Base-by-base conservation (phyloP, 805 yeast genomes). In the Saturnispora dispora region DNA sequence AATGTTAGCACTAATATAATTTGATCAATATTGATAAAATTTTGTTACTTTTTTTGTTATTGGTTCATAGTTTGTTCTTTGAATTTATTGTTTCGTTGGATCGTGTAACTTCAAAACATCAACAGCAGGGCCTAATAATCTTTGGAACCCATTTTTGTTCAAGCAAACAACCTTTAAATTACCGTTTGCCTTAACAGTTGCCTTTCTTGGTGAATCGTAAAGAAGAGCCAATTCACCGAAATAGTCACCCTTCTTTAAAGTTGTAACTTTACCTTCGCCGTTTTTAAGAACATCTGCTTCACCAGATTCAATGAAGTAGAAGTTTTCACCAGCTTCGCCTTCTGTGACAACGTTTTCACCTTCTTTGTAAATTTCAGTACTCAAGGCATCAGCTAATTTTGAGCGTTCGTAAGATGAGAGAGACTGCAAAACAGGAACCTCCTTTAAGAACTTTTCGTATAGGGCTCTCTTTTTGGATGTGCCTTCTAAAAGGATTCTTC, bases 171-270 rank as follows among this genome's bases (percentile, higher is more conserved):
- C 95, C 61, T 86, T 86, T 28, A 93, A 82, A 41, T 74, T 74
- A 47, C 83, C 77, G 17, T 76, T 71, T 1, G 96, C 96, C 48
- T 76, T 80, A 37, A 93, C 93, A 5, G 96, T 85, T 32, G 99
- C 99, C 64, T 87, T 93, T 69, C 99, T 81, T 55, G 98, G 98
- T 53, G 82, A 72, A 64, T 93, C 96, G 61, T 90, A 85, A 59
- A 93, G 75, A 60, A 93, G 73, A 3, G 99, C 98, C 56, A 93
- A 82, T 71, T 93, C 99, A 58, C 99, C 99, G 67, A 93, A 93
- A 71, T 93, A 93, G 65, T 85, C 96, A 56, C 97, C 97, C 61
- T 85, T 81, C 45, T 75, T 69, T 53, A 88, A 73, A 15, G 71
- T 71, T 22, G 75, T 77, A 33, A 89, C 74, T 43, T 76, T 74